Base-by-base conservation (phyloP, 768 basidiomycete species). In the Agrocybe praecox region DNA sequence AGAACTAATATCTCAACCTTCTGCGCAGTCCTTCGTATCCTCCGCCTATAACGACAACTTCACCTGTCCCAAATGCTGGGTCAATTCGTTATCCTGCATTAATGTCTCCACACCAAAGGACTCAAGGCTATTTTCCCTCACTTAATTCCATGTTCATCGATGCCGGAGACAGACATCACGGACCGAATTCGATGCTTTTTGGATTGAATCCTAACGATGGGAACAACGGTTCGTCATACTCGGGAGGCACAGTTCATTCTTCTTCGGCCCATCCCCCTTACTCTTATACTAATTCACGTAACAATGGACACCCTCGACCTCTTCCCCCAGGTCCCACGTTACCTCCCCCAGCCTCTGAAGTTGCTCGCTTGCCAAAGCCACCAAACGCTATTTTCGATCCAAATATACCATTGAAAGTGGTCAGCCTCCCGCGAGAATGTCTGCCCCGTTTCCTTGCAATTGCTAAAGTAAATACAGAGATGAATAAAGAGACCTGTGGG, bases 401-500 rank as follows among this genome's bases (percentile, higher is more conserved):
- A 22, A 62, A 67, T 50, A 55, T 66, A 53, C 81, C 81, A 53
- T 78, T 89, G 51, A 87, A 87, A 69, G 78, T 77, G 0, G 84
- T 95, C 6, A 77, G 74, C 17, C 77, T 96, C 0, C 94, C 94
- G 10, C 76, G 84, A 7, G 84, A 87, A 19, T 86, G 88, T 56
- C 78, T 95, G n/a, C 77, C 81, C 2, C 80, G 86, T 2, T 96
- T 96, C 74, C 70, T 93, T 5, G 79, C 82, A 14, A 87, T 94
- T 50, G 94, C 94, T 1, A 79, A 81, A 22, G 79, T 85, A 23
- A 96, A 96, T 67, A 97, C 94, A 15, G 75, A 78, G 48, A 75
- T 80, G 67, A 92, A 93, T 63, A 77, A 82, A 51, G 94, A 97
- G 75, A 97, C 94, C 1, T 95, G 94, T 68, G 94, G 92, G 33